A percentile compares a stretch with the other conserved stretches of the same genome.
These are phyloP conservation scores for Margaritispora aquatica DNA, from an alignment of 495 filamentous ascomycete species.

Conservation along the genomic window DNA sequence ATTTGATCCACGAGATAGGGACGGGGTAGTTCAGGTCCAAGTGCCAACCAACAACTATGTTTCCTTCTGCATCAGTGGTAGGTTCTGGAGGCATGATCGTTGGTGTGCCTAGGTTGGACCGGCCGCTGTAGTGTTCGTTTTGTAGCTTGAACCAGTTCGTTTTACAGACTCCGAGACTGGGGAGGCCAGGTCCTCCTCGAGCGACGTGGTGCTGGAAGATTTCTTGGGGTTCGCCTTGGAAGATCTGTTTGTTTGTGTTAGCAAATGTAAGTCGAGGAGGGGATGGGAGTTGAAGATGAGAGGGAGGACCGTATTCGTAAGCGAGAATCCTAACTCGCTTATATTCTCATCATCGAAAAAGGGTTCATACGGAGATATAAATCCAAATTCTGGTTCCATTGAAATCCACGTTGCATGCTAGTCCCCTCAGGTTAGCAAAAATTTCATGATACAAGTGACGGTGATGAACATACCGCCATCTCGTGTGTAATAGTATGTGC, in stretches of 20 bases:
- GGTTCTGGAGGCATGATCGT: too few species aligned
- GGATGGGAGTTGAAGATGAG: background rate
- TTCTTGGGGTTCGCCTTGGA: background rate
- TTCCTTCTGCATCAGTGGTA: too few species aligned
- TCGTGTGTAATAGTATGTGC: background rate
- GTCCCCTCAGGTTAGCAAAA: background rate
- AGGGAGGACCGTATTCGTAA: background rate
- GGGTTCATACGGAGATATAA: background rate
- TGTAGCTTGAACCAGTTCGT: conserved; percentile 3
- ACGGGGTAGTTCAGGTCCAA: background rate
- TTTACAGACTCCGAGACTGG: background rate
- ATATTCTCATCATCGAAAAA: conserved; percentile 3
- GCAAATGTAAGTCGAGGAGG: background rate
- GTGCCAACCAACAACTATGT: background rate
- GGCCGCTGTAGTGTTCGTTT: background rate
- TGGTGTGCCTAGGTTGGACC: too few species aligned
- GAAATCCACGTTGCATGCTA: background rate
- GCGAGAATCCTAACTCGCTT: background rate
- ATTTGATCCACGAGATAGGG: background rate
- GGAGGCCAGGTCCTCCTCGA: conserved; percentile 5
- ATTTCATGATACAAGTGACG: background rate
- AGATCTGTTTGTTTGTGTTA: background rate
- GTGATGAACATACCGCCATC: background rate
- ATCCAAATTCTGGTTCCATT: background rate
- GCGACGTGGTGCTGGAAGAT: background rate